These are phyloP conservation scores for Cercospora sp. DNA, from an alignment of 2,329 filamentous ascomycete species.

Conservation along the genomic window DNA sequence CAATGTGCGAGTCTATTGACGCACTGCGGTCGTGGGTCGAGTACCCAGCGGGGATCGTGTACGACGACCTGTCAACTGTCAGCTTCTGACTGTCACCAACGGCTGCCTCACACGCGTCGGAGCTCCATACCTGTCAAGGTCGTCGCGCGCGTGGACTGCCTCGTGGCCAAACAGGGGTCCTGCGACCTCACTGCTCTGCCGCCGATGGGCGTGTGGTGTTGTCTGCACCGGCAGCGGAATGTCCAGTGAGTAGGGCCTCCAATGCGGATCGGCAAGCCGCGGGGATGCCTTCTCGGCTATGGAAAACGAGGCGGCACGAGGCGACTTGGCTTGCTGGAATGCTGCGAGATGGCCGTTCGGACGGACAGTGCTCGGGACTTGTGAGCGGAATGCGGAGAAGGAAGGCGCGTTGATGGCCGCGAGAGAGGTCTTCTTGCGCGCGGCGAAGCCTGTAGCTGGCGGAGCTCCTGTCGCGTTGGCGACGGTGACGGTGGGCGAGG, in stretches of 20 bases:
- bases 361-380: conserved; percentile 29
- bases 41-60: conserved; percentile 17
- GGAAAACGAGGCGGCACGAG: conserved; percentile 48
- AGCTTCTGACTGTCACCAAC: conserved; percentile 3
- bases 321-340: conserved; percentile 51
- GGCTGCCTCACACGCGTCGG: background rate
- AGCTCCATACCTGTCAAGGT: conserved; percentile 7
- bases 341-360: conserved; percentile 31
- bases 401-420: conserved; percentile 39
- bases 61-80: conserved; percentile 22
- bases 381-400: conserved; percentile 48
- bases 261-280: conserved; percentile 33
- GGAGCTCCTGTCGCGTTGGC: conserved; percentile 28
- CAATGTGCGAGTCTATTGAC: conserved; percentile 34
- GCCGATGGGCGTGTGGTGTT: background rate
- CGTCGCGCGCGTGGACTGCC: conserved; percentile 5
- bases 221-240: conserved; percentile 29
- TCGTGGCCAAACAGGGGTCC: conserved; percentile 4
- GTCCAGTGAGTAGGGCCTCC: conserved; percentile 38
- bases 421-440: conserved; percentile 17
- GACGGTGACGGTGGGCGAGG: conserved; percentile 33
- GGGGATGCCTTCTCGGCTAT: conserved; percentile 46
- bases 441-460: background rate
- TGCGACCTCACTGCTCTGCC: conserved; percentile 6
- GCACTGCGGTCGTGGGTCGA: conserved; percentile 27